These are phyloP conservation scores for Colletotrichum kahawae DNA, from an alignment of 2,329 filamentous ascomycete genomes.

Conservation along the genomic window DNA sequence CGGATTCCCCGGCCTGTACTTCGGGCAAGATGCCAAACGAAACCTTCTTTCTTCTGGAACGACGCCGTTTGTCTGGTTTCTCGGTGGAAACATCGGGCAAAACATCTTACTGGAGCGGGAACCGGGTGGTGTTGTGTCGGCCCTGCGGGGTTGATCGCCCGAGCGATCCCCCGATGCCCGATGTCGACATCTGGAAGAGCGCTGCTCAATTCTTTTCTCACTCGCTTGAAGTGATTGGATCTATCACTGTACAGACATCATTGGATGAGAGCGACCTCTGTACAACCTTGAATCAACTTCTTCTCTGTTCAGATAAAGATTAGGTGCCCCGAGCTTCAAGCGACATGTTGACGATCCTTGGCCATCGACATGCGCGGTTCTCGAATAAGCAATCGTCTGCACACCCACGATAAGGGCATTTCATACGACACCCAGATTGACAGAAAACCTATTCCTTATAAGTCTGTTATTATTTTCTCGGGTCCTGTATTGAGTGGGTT, in stretches of 20 bases:
- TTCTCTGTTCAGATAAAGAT: neutral
- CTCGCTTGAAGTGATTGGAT: too few species aligned
- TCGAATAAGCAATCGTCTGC: neutral
- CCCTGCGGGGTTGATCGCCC: neutral
- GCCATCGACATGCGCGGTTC: neutral
- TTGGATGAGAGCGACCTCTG: neutral
- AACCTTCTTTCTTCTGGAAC: neutral
- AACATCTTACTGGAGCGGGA: neutral
- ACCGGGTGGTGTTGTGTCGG: neutral
- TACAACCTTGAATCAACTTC: neutral
- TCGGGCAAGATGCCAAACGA: neutral
- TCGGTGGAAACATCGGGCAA: neutral
- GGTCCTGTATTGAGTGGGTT: neutral
- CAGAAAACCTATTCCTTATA: neutral
- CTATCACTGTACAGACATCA: neutral
- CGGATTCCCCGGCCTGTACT: neutral
- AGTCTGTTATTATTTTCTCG: neutral
- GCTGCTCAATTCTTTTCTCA: neutral
- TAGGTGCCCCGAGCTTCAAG: neutral
- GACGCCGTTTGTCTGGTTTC: neutral
- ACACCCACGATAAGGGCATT: neutral
- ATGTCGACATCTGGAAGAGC: neutral
- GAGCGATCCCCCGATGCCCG: slow-evolving; percentile 15
- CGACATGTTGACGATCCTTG: neutral
- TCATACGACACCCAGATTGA: neutral